These are phyloP conservation scores for Emydomyces testavorans DNA, from an alignment of 2,329 filamentous ascomycete genomes.

Conservation along the genomic window DNA sequence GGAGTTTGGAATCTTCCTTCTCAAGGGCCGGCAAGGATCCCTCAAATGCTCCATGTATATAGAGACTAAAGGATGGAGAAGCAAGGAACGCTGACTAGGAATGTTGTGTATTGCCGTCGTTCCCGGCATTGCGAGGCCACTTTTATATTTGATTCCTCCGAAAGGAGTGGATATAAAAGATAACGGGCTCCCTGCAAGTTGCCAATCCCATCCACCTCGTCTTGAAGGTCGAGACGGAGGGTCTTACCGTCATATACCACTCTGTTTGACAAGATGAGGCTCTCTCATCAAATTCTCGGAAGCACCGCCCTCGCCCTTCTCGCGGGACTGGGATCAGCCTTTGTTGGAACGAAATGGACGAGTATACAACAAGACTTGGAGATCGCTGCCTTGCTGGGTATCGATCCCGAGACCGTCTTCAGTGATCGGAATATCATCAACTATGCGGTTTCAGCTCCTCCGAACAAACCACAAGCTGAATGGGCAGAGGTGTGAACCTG, in stretches of 20 bases:
- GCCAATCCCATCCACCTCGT: background rate
- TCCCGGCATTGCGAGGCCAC: background rate
- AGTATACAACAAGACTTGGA: slow-evolving; percentile 9
- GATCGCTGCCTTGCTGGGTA: slow-evolving; percentile 5
- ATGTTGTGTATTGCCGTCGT: background rate
- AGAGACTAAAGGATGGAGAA: background rate
- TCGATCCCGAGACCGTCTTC: slow-evolving; percentile 5
- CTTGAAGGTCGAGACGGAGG: background rate
- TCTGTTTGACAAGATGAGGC: slow-evolving; percentile 11
- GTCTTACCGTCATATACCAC: background rate
- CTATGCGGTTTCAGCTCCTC: background rate
- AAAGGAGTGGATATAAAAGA: slow-evolving; percentile 3
- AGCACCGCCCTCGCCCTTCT: slow-evolving; percentile 13
- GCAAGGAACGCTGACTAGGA: background rate
- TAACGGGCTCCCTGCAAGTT: background rate
- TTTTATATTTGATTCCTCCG: slow-evolving; percentile 2
- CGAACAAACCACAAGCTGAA: slow-evolving; percentile 1
- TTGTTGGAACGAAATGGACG: slow-evolving; percentile 5
- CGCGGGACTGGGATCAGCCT: slow-evolving; percentile 7
- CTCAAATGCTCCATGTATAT: background rate
- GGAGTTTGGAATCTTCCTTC: background rate
- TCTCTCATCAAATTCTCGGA: slow-evolving; percentile 11
- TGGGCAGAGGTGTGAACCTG: background rate
- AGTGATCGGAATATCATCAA: background rate
- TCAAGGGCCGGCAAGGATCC: background rate